phyloP scores from a whole-genome alignment of 306 rosid genomes.

The Sphenostylis stenocarpa region DNA sequence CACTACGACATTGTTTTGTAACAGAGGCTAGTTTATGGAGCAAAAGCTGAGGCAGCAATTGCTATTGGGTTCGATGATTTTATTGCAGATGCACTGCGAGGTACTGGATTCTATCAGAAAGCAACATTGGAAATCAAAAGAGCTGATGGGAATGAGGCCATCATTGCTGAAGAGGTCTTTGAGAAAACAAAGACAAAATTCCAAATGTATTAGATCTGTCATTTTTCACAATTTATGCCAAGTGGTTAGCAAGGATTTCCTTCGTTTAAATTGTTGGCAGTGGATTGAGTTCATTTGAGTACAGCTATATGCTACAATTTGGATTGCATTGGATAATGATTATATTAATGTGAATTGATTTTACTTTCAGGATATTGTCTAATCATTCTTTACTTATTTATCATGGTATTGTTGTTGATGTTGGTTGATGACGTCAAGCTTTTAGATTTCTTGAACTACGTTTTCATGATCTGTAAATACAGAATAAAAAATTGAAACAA shows the following conservation, averaged over 20 bases:
- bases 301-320: conserved; percentile 16
- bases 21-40: conserved; percentile 97
- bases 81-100: conserved; percentile 90
- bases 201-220: conserved; percentile 59
- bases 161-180: conserved; percentile 87
- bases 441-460: neutral
- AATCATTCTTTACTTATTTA: conserved; percentile 23
- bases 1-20: neutral
- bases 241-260: too few relatives aligned
- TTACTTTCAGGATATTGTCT: conserved; percentile 20
- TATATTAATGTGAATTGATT: conserved; percentile 12
- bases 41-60: conserved; percentile 95
- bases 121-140: conserved; percentile 83
- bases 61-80: conserved; percentile 94
- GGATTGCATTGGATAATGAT: conserved; percentile 8
- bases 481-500: neutral
- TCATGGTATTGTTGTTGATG: conserved; percentile 18
- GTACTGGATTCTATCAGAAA: conserved; percentile 88
- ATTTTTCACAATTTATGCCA: neutral
- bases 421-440: neutral
- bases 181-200: conserved; percentile 87
- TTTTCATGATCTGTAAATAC: conserved; percentile 17
- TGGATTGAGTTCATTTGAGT: conserved; percentile 23
- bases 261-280: conserved; percentile 30
- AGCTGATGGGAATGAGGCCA: conserved; percentile 87